phyloP scores from a whole-genome alignment of 441 rosid species.

The Oxalis stricta region DNA sequence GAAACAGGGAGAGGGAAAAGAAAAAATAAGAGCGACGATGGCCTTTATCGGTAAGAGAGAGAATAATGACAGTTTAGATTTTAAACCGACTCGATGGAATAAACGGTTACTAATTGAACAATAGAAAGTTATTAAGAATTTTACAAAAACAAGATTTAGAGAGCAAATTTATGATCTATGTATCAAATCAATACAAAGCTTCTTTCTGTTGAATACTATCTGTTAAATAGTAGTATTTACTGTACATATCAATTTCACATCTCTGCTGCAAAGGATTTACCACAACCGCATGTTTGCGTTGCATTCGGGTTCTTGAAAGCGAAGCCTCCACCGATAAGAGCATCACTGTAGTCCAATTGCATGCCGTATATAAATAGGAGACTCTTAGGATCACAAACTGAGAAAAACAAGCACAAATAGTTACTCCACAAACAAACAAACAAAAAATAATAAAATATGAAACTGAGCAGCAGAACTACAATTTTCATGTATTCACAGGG shows the following conservation, averaged over 20 bases:
- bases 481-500: too few relatives aligned
- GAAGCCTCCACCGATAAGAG: slow-evolving; percentile 96
- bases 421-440: not conserved
- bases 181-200: not conserved
- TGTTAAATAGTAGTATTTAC: slow-evolving; percentile 2
- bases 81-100: too few relatives aligned
- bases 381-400: slow-evolving; percentile 99
- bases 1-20: too few relatives aligned
- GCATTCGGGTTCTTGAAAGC: slow-evolving; percentile 93
- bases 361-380: slow-evolving; percentile 82
- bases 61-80: too few relatives aligned
- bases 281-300: slow-evolving; percentile 92
- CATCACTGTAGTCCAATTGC: slow-evolving; percentile 91
- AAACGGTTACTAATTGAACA: too few relatives aligned
- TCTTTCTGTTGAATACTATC: not conserved
- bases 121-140: too few relatives aligned
- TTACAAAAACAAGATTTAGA: not conserved
- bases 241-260: slow-evolving; percentile 33
- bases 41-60: too few relatives aligned
- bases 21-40: too few relatives aligned
- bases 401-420: slow-evolving; percentile 9
- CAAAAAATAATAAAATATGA: too few relatives aligned
- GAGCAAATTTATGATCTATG: not conserved
- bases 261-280: slow-evolving; percentile 88
- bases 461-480: not conserved